Percentiles rank a stretch among this genome's conserved stretches.
These are phyloP conservation scores for Barnettozyma sp. DNA, from an alignment of 805 yeast genomes.

Conservation along the genomic window DNA sequence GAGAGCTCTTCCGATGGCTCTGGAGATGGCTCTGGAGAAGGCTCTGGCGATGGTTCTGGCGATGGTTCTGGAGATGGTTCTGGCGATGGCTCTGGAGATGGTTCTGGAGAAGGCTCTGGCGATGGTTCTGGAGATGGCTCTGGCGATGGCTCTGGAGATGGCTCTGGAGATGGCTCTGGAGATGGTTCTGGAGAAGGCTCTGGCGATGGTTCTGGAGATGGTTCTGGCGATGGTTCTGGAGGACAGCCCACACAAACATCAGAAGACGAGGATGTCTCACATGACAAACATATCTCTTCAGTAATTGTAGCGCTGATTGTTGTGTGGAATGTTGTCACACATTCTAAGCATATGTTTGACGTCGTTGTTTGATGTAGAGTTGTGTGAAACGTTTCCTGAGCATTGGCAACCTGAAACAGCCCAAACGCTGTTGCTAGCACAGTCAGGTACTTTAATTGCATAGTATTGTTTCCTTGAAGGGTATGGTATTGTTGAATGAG, in stretches of 20 bases:
- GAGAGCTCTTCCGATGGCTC: slow-evolving; percentile 3
- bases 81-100: not conserved
- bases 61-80: not conserved
- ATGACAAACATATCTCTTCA: not conserved
- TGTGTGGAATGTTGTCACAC: no score
- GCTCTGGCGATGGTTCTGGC: not conserved
- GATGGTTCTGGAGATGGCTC: not conserved
- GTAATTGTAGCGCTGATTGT: not conserved
- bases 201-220: not conserved
- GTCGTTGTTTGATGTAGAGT: not conserved
- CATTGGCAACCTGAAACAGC: no score
- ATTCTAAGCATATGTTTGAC: no score
- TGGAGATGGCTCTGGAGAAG: not conserved
- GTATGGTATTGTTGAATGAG: no score
- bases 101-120: no score
- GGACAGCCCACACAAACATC: slow-evolving; percentile 1
- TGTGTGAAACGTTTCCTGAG: not conserved
- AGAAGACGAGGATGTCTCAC: not conserved
- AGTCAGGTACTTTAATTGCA: no score
- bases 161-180: not conserved
- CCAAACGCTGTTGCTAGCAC: no score
- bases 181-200: not conserved
- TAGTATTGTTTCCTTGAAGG: no score
- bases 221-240: not conserved
- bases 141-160: not conserved